Evolutionary conservation across 495 filamentous ascomycete genomes (phyloP).

Genomic region (Evernia prunastri): DNA sequence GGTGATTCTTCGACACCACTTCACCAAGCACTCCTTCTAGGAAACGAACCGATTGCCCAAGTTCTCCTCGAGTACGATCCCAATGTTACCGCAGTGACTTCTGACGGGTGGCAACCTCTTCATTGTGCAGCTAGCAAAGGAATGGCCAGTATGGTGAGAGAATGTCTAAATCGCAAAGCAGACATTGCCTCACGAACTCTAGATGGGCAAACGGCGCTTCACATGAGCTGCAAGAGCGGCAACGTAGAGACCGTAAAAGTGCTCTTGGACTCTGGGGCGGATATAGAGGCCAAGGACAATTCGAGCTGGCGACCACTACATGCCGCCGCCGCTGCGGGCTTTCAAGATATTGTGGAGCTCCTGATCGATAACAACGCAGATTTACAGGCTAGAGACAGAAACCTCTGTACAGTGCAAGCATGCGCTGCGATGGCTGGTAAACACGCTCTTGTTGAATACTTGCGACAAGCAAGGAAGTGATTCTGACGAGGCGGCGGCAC

Average conservation of each 20-base stretch:
- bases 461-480: slow-evolving; percentile 7
- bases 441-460: slow-evolving; percentile 13
- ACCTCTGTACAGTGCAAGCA: background rate
- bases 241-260: background rate
- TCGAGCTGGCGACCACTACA: slow-evolving; percentile 17
- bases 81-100: background rate
- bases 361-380: slow-evolving; percentile 6
- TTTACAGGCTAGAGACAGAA: background rate
- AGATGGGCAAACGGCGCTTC: slow-evolving; percentile 18
- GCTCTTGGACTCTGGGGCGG: slow-evolving; percentile 15
- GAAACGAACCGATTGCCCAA: slow-evolving; percentile 7
- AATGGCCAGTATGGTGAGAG: background rate
- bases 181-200: slow-evolving; percentile 6
- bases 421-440: slow-evolving; percentile 12
- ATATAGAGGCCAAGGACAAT: slow-evolving; percentile 8
- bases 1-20: background rate
- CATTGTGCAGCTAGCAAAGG: slow-evolving; percentile 17
- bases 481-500: too few relatives aligned
- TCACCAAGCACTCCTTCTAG: slow-evolving; percentile 14
- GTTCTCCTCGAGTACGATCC: slow-evolving; percentile 5
- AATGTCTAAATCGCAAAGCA: slow-evolving; percentile 13
- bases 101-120: slow-evolving; percentile 14
- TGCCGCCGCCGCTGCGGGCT: slow-evolving; percentile 12
- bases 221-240: slow-evolving; percentile 15
- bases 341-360: slow-evolving; percentile 9